Conservation (phyloP, 176 grass and related monocot species). For the Musa itinerans region DNA sequence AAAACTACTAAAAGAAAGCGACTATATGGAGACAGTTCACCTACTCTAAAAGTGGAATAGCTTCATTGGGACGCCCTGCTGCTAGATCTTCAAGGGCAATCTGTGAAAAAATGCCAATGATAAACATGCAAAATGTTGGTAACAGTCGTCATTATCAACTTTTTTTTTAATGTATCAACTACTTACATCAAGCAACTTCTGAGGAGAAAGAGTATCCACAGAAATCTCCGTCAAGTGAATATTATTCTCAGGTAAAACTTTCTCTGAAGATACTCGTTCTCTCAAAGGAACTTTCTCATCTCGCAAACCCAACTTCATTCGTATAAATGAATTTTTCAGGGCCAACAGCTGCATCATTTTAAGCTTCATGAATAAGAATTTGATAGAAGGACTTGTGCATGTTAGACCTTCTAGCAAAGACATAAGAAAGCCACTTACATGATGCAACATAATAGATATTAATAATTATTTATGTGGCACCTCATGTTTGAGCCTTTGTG, state of each 20-base stretch:
- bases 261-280: neutral
- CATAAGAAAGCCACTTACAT: neutral
- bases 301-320: constrained; percentile 48
- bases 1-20: constrained; percentile 9
- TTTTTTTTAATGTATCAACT: neutral
- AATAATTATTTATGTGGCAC: neutral
- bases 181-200: constrained; percentile 30
- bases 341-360: constrained; percentile 56
- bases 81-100: constrained; percentile 28
- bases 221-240: neutral
- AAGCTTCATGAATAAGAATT: constrained; percentile 31
- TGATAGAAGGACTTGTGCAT: neutral
- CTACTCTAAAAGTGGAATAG: constrained; percentile 42
- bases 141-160: neutral
- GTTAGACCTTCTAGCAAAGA: constrained; percentile 3
- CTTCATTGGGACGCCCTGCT: constrained; percentile 19
- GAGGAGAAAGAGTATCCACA: constrained; percentile 24
- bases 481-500: too few species aligned
- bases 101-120: constrained; percentile 16
- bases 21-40: constrained; percentile 22
- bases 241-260: neutral
- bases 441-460: neutral
- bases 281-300: constrained; percentile 21
- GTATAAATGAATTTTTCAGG: constrained; percentile 45
- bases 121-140: neutral